Evolutionary conservation across 345 rosid genomes (phyloP).

Genomic region (Viola odorata): DNA sequence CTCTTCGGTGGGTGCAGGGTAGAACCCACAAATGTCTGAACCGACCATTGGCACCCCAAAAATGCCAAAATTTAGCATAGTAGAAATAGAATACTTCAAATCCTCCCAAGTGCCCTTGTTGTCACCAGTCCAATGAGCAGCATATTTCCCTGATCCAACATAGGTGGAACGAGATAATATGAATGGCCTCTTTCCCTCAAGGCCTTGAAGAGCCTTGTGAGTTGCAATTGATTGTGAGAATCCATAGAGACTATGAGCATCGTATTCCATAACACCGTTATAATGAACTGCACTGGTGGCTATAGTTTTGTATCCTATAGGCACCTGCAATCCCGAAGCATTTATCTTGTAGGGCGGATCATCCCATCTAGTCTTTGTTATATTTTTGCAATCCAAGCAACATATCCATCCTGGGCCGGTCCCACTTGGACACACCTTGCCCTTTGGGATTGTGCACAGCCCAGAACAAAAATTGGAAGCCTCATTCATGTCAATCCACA

Average conservation of each 20-base stretch:
- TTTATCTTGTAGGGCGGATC: constrained; percentile 96
- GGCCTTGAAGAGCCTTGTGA: constrained; percentile 66
- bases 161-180: constrained; percentile 76
- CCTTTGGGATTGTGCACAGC: constrained; percentile 60
- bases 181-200: constrained; percentile 87
- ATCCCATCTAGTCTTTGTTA: constrained; percentile 82
- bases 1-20: constrained; percentile 87
- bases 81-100: constrained; percentile 80
- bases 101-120: constrained; percentile 91
- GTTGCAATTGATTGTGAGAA: constrained; percentile 88
- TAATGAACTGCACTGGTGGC: constrained; percentile 93
- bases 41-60: constrained; percentile 99
- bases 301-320: constrained; percentile 84
- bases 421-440: constrained; percentile 64
- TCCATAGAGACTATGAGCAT: constrained; percentile 90
- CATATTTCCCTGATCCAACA: constrained; percentile 86
- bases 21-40: constrained; percentile 91
- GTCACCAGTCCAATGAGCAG: constrained; percentile 98
- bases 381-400: constrained; percentile 97
- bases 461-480: constrained; percentile 90
- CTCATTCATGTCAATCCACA: constrained; percentile 98
- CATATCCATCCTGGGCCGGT: constrained; percentile 93
- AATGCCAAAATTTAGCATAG: constrained; percentile 82
- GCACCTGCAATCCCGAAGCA: constrained; percentile 66
- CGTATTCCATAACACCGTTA: constrained; percentile 83